phyloP scores from a whole-genome alignment of 1,284 basidiomycete species.

The Trichosporon sp. region DNA sequence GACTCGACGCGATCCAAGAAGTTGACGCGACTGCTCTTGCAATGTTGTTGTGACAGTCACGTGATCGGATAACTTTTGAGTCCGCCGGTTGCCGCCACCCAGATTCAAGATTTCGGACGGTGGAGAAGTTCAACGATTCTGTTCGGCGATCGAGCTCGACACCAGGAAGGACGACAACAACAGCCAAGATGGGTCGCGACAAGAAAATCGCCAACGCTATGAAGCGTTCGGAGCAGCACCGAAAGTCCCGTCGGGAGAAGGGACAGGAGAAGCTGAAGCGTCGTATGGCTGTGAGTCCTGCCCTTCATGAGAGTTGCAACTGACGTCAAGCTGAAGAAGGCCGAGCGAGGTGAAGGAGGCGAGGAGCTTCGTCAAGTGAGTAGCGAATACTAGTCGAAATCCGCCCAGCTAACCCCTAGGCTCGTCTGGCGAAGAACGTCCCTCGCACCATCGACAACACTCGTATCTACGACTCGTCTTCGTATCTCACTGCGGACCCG shows the following conservation, averaged over 20 bases:
- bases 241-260: slow-evolving; percentile 74
- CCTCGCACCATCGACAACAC: slow-evolving; percentile 91
- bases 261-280: slow-evolving; percentile 74
- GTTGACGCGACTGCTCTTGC: slow-evolving; percentile 18
- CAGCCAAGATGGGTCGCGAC: slow-evolving; percentile 40
- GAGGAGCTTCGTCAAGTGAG: slow-evolving; percentile 39
- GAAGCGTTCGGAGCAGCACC: slow-evolving; percentile 70
- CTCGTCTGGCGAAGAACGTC: slow-evolving; percentile 75
- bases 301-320: neutral
- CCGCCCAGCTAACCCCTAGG: slow-evolving; percentile 53
- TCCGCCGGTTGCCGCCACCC: slow-evolving; percentile 1
- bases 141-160: neutral
- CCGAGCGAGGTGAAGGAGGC: slow-evolving; percentile 38
- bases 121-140: neutral
- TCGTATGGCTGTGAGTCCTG: slow-evolving; percentile 63
- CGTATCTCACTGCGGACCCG: slow-evolving; percentile 69
- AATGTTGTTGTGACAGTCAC: neutral
- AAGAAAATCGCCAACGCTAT: slow-evolving; percentile 71
- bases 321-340: slow-evolving; percentile 38
- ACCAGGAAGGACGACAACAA: neutral
- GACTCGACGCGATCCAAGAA: neutral
- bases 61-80: neutral
- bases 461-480: slow-evolving; percentile 75
- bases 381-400: neutral
- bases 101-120: slow-evolving; percentile 2